Conservation (phyloP, 345 rosid genomes). For the Rhodamnia argentea region DNA sequence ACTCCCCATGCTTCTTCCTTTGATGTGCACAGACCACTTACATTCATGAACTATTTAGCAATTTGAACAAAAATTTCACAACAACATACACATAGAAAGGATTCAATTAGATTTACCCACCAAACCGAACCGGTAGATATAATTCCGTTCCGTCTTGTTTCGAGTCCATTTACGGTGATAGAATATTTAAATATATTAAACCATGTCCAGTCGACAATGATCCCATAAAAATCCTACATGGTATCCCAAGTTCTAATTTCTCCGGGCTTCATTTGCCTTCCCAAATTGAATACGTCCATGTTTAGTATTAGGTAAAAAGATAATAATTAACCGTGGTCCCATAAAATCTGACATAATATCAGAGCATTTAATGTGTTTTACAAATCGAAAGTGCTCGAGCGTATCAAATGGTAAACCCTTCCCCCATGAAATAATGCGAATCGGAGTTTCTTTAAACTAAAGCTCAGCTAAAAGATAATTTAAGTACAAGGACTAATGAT, state of each 20-base stretch:
- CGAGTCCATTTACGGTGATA: neutral
- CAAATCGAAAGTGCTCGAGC: neutral
- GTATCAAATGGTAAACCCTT: neutral
- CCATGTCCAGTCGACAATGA: too few species aligned
- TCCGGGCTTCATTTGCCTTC: too few species aligned
- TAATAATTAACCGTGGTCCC: too few species aligned
- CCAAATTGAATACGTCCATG: too few species aligned
- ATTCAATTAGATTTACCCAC: accelerated
- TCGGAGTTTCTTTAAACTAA: neutral
- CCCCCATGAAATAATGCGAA: neutral
- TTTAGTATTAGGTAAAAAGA: too few species aligned
- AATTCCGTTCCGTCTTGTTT: accelerated
- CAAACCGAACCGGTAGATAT: neutral
- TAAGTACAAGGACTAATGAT: neutral
- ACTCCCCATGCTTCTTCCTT: neutral
- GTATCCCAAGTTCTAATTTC: too few species aligned
- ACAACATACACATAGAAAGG: neutral
- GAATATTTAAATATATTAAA: too few species aligned
- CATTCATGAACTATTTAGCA: neutral
- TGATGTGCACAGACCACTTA: neutral
- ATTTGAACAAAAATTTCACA: neutral
- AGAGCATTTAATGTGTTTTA: neutral
- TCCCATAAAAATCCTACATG: too few species aligned
- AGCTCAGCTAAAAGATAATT: neutral
- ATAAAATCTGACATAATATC: too few species aligned